phyloP scores from a whole-genome alignment of 192 early-diverging fungal species.

The Backusella sp. region DNA sequence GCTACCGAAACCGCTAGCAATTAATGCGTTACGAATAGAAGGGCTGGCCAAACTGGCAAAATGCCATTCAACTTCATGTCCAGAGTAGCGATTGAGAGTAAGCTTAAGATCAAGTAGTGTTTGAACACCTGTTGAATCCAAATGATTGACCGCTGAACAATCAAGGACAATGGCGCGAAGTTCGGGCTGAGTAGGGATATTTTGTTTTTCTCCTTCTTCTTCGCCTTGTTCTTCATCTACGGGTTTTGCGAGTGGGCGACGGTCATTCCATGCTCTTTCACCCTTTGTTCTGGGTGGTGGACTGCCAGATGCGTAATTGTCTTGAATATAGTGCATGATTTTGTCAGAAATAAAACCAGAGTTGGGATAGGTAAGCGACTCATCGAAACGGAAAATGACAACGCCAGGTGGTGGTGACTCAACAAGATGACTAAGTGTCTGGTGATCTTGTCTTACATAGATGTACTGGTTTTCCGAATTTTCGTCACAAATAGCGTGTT shows the following conservation, averaged over 20 bases:
- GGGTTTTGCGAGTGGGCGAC: background rate
- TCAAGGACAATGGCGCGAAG: constrained; percentile 28
- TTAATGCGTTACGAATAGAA: constrained; percentile 13
- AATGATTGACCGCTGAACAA: constrained; percentile 15
- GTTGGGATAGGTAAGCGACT: constrained; percentile 32
- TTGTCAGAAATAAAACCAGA: constrained; percentile 29
- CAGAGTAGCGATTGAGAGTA: constrained; percentile 16
- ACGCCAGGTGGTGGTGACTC: constrained; percentile 27
- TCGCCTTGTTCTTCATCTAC: background rate
- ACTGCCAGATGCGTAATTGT: constrained; percentile 10
- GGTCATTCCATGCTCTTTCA: constrained; percentile 30
- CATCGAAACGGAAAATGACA: constrained; percentile 31
- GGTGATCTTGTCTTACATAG: constrained; percentile 24
- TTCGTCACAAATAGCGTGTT: background rate
- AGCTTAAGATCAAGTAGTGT: constrained; percentile 4
- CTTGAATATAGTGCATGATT: constrained; percentile 26
- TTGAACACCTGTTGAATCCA: constrained; percentile 27
- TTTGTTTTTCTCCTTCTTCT: background rate
- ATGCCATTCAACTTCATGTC: constrained; percentile 26
- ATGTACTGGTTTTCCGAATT: constrained; percentile 16
- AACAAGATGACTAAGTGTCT: constrained; percentile 9
- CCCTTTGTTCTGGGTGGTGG: constrained; percentile 15
- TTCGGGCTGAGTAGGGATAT: constrained; percentile 2
- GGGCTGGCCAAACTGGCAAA: constrained; percentile 15
- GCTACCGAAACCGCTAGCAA: constrained; percentile 22